A percentile compares a stretch with the other conserved stretches of the same genome.
These are phyloP conservation scores for Eimeria maxima DNA, from an alignment of 169 alveolate species.

Conservation along the genomic window DNA sequence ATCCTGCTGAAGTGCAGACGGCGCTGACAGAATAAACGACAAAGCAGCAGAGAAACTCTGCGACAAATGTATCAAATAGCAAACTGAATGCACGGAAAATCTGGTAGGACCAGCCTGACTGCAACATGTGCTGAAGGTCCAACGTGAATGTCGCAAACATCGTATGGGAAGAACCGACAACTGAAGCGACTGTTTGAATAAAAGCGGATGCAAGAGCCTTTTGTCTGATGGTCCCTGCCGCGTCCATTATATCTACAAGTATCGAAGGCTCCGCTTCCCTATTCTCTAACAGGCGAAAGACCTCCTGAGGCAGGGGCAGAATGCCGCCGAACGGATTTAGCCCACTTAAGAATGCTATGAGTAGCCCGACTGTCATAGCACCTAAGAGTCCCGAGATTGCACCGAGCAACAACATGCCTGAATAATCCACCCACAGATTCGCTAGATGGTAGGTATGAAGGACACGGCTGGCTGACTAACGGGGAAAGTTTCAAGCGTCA, in stretches of 20 bases:
- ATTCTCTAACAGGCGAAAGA: neutral
- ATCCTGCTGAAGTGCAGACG: constrained; percentile 18
- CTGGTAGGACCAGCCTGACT: neutral
- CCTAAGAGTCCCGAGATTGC: constrained; percentile 68
- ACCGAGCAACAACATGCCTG: constrained; percentile 70
- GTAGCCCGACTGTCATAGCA: constrained; percentile 30
- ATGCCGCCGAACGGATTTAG: constrained; percentile 46
- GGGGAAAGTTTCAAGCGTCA: neutral
- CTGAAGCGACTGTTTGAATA: neutral
- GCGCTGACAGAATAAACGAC: constrained; percentile 38
- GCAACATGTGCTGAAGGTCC: constrained; percentile 3
- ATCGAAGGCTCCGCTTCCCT: constrained; percentile 1
- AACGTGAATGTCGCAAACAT: neutral
- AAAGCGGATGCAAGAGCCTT: neutral
- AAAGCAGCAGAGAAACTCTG: constrained; percentile 58
- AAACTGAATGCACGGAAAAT: constrained; percentile 19
- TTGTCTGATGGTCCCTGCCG: neutral
- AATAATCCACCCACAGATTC: constrained; percentile 19
- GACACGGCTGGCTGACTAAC: neutral
- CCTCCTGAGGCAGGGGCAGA: constrained; percentile 64
- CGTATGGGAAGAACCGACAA: neutral
- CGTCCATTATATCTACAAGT: neutral
- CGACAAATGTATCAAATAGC: constrained; percentile 42
- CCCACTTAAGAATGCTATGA: constrained; percentile 21
- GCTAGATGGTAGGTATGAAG: neutral